Base-by-base conservation (phyloP, 2,329 filamentous ascomycete genomes). In the Colletotrichum shisoi region DNA sequence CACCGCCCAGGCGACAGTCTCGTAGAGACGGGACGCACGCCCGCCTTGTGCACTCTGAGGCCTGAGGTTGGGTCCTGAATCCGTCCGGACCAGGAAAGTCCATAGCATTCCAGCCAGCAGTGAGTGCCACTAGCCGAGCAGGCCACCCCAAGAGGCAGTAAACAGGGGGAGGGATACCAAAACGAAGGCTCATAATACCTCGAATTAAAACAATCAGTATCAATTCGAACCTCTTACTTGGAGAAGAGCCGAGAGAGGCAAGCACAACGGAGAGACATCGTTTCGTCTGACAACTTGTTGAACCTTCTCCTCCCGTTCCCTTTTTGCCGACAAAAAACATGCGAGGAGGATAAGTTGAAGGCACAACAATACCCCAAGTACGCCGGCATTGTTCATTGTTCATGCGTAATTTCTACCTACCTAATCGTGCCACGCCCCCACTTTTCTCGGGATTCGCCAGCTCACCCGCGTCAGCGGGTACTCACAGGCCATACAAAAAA, bases 41-140 rank as follows among this genome's bases (percentile, higher is more conserved):
- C 48, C 61, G 64, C 64, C 56, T 57, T 56, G 61, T 51, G 61
- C 64, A 56, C 64, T 31, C 42, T 6, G 21, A n/a, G 61, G 64
- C 49, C 61, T 57, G 57, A 66, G 58, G 19, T 31, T 27, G 40
- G 31, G 57, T 52, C 19, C 63, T 51, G 61, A 49, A 64, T 59
- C 61, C 49, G 61, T 59, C 54, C 44, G 46, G 57, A 56, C 61
- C 48, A 40, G 12, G 21, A 48, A 17, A 63, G 48, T 40, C 42
- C 34, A n/a, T 24, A 15, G 27, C 42, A 63, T 49, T 54, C 54
- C 64, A 63, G 61, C 21, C 48, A 42, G 44, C 15, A 15, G 13
- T 6, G 53, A 44, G 21, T 56, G 44, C 37, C 57, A 40, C 31
- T n/a, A 12, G 13, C 56, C 19, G 12, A 11, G 2, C 46, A 21